Conservation (phyloP, 2,329 filamentous ascomycete genomes). For the Zasmidium cellare region DNA sequence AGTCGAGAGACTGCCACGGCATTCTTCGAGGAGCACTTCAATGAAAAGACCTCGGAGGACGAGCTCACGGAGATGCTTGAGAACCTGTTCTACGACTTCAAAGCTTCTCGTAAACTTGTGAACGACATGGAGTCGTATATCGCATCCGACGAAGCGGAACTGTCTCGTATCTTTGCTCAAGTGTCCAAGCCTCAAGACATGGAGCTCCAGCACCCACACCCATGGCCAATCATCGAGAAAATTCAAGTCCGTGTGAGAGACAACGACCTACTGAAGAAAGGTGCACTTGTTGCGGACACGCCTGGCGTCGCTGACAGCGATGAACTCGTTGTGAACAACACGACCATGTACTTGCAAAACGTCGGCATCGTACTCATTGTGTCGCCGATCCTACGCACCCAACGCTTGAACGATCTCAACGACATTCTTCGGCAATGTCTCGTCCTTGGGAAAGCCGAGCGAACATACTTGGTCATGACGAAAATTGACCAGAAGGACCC, state of each 20-base stretch:
- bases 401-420: not conserved
- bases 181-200: not conserved
- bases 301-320: not conserved
- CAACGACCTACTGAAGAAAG: not conserved
- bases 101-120: not conserved
- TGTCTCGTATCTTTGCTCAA: not conserved
- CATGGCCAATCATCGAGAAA: not conserved
- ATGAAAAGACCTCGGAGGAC: not conserved
- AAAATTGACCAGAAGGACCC: constrained; percentile 2
- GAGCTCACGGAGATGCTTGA: not conserved
- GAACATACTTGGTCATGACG: not conserved
- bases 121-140: not conserved
- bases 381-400: not conserved
- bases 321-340: not conserved
- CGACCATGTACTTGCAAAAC: not conserved
- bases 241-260: not conserved
- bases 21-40: not conserved
- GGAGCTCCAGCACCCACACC: not conserved
- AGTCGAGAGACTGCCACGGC: not conserved
- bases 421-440: not conserved
- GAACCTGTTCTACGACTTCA: not conserved
- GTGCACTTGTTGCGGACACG: not conserved
- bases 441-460: not conserved
- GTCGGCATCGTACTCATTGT: not conserved
- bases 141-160: not conserved